Evolutionary conservation across 2,329 filamentous ascomycete genomes (phyloP).

Genomic region (Neopestalotiopsis clavispora): DNA sequence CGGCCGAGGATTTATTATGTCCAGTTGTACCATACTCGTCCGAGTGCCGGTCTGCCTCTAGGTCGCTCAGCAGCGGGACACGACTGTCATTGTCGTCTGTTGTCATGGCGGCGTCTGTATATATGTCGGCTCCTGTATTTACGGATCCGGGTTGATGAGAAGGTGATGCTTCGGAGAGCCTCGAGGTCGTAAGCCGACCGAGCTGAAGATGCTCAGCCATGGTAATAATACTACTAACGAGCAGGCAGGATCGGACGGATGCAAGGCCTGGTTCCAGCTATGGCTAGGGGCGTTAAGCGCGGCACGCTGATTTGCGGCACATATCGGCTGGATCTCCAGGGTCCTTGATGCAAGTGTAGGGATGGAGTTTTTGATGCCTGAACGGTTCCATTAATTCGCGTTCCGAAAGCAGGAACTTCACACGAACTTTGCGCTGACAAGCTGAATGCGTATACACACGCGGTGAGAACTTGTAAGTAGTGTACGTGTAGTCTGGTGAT

Average conservation of each 20-base stretch:
- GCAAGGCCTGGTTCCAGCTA: background rate
- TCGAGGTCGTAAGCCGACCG: constrained; percentile 4
- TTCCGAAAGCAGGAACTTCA: constrained; percentile 1
- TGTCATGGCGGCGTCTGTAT: background rate
- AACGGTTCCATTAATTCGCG: constrained; percentile 8
- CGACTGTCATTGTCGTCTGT: constrained; percentile 13
- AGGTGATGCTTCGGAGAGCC: background rate
- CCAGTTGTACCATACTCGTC: constrained; percentile 31
- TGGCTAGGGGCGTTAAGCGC: constrained; percentile 10
- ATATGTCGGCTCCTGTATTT: background rate
- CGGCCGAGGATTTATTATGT: constrained; percentile 27
- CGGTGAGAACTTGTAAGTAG: background rate
- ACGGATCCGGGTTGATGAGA: background rate
- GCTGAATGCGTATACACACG: background rate
- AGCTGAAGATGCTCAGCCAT: constrained; percentile 12
- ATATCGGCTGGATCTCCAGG: constrained; percentile 11
- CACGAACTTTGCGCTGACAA: background rate
- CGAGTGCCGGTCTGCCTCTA: constrained; percentile 1
- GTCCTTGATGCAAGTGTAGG: background rate
- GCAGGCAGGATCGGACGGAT: background rate
- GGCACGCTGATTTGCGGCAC: constrained; percentile 13
- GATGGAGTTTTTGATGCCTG: constrained; percentile 12
- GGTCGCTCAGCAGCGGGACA: constrained; percentile 9
- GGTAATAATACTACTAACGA: constrained; percentile 7
- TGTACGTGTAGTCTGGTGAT: constrained; percentile 6